Evolutionary conservation across 2,329 filamentous ascomycete species (phyloP), one percentile per base, ranked within the genome.

Genomic region (Leptographium galeiforme): DNA sequence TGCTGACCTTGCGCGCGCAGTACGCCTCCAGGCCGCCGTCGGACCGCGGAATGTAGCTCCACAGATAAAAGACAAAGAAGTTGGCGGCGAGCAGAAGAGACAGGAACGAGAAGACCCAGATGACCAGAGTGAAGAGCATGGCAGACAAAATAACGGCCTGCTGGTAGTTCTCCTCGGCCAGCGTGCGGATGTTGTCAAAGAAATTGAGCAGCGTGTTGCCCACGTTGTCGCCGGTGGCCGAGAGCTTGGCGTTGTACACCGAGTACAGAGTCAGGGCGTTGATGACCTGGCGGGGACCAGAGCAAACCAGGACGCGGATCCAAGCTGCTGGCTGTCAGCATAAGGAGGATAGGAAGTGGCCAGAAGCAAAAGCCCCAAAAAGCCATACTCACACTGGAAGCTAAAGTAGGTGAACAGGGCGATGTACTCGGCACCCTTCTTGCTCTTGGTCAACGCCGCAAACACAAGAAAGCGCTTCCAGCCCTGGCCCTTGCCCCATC

Each of bases 401-500:
- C 70, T 84, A 68, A 95, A 95, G 67, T 95, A 95, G 33, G 89
- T 86, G 66, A 95, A 95, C 6, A 95, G 75, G 4, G 90, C 90
- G 59, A 95, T 78, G 62, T 95, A 95, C 66, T 95, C 89, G 54
- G 84, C 84, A 18, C 89, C 89, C 69, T 95, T 94, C 64, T 87
- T 90, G 67, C 86, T 89, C 70, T 91, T 93, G 13, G 90, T 95
- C 65, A 96, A 72, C 62, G 89, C 87, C 16, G 89, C 84, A 65
- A 95, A 95, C 59, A 96, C 89, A n/a, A 95, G 69, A 64, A 95
- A 98, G 50, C 91, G 79, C 62, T 83, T 85, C 80, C 84, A 98
- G 36, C 93, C 93, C 60, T 84, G 80, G 45, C 85, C 85, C 30
- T 74, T 74, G 39, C 84, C 85, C 55, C 85, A 66, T n/a, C 89